A percentile compares a stretch with the other conserved stretches of the same genome.
Evolutionary conservation across 1,284 basidiomycete species (phyloP).

Genomic region (Thelephora terrestris): DNA sequence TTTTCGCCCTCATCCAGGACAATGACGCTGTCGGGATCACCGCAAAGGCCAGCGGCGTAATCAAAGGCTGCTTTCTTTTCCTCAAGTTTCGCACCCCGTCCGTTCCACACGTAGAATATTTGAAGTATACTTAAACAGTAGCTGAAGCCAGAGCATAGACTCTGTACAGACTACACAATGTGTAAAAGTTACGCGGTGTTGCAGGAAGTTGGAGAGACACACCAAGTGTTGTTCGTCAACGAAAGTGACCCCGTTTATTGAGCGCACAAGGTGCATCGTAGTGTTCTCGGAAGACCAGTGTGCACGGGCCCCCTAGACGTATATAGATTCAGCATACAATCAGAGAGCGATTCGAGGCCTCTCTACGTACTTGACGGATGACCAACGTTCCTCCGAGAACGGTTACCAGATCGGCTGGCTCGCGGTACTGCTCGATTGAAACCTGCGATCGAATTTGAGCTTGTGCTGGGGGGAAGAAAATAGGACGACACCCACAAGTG

Average conservation of each 20-base stretch:
- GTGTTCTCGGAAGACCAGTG: slow-evolving; percentile 75
- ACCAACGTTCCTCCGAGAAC: slow-evolving; percentile 56
- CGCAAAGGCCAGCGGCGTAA: slow-evolving; percentile 44
- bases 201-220: slow-evolving; percentile 15
- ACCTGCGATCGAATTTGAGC: slow-evolving; percentile 25
- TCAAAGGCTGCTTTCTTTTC: slow-evolving; percentile 51
- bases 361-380: slow-evolving; percentile 50
- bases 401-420: slow-evolving; percentile 50
- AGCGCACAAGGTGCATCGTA: slow-evolving; percentile 64
- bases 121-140: slow-evolving; percentile 63
- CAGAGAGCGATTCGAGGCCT: neutral
- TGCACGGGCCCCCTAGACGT: slow-evolving; percentile 46
- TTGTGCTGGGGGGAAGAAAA: neutral
- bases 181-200: slow-evolving; percentile 5
- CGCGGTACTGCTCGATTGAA: slow-evolving; percentile 44
- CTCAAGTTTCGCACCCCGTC: slow-evolving; percentile 45
- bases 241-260: slow-evolving; percentile 35
- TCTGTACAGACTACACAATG: slow-evolving; percentile 42
- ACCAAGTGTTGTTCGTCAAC: slow-evolving; percentile 72
- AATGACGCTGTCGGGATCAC: slow-evolving; percentile 29
- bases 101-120: slow-evolving; percentile 70
- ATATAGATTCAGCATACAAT: slow-evolving; percentile 2
- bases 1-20: slow-evolving; percentile 55
- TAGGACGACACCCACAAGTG: slow-evolving; percentile 32
- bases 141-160: slow-evolving; percentile 71